phyloP scores from a whole-genome alignment of 2,329 filamentous ascomycete species.

The Teratosphaeriaceae sp. region DNA sequence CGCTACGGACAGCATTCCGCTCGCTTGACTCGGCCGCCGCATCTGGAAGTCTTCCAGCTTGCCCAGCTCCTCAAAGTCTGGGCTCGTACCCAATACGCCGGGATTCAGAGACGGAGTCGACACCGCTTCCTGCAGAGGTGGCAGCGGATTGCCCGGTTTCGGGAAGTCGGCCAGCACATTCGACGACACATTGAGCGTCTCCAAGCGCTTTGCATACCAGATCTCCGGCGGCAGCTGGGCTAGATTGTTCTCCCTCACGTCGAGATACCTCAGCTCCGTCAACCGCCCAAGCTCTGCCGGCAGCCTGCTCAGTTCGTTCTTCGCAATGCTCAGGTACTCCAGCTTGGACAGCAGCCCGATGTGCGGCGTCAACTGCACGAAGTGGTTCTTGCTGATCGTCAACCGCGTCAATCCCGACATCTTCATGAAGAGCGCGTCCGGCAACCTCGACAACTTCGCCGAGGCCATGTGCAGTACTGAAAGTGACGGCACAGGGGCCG shows the following conservation, averaged over 20 bases:
- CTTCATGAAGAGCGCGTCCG: conserved; percentile 79
- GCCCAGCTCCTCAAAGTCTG: conserved; percentile 72
- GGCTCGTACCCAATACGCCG: conserved; percentile 45
- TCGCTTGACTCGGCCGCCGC: conserved; percentile 78
- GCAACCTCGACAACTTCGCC: conserved; percentile 81
- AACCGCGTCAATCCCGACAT: conserved; percentile 82
- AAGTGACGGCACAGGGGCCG: conserved; percentile 67
- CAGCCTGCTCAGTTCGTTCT: conserved; percentile 78
- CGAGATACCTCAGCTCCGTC: conserved; percentile 73
- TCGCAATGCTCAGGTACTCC: conserved; percentile 88
- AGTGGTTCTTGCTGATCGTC: conserved; percentile 90
- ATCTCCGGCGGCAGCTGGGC: conserved; percentile 82
- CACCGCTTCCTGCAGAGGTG: conserved; percentile 31
- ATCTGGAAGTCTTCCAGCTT: conserved; percentile 56
- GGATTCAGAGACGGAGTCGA: conserved; percentile 34
- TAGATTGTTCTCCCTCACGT: conserved; percentile 90
- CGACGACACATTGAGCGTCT: conserved; percentile 90
- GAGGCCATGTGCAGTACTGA: conserved; percentile 85
- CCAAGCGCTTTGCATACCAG: conserved; percentile 90
- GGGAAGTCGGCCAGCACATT: conserved; percentile 90
- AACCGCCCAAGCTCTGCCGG: conserved; percentile 85
- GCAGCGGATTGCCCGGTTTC: conserved; percentile 65
- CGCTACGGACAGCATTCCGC: conserved; percentile 58
- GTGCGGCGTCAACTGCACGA: conserved; percentile 78
- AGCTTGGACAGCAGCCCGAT: conserved; percentile 77